Conservation (phyloP, 2,329 filamentous ascomycete genomes). For the Xylaria sp. region DNA sequence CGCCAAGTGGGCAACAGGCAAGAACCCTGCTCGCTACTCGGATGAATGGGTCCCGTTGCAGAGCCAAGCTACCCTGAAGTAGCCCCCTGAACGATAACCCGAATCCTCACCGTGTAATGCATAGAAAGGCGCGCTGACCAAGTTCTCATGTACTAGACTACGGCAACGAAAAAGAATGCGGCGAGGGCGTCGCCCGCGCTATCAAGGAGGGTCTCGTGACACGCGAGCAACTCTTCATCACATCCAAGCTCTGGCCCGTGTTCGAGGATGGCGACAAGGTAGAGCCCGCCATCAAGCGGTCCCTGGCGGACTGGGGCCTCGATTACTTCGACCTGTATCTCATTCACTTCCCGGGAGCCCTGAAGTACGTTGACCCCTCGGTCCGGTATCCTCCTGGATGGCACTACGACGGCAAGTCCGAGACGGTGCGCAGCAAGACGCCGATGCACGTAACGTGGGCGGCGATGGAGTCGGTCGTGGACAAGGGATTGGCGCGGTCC, state of each 20-base stretch:
- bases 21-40: conserved; percentile 33
- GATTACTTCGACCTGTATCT: conserved; percentile 93
- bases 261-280: conserved; percentile 86
- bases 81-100: not conserved
- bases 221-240: conserved; percentile 89
- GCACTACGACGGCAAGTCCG: conserved; percentile 70
- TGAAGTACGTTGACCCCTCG: conserved; percentile 84
- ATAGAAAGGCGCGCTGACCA: conserved; percentile 20
- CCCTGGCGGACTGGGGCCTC: conserved; percentile 83
- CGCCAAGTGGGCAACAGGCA: conserved; percentile 23
- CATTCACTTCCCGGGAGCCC: conserved; percentile 87
- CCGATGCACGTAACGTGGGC: conserved; percentile 84
- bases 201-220: conserved; percentile 84
- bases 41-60: conserved; percentile 24
- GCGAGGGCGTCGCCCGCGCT: conserved; percentile 79
- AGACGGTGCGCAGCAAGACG: conserved; percentile 72
- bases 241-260: conserved; percentile 92
- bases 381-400: conserved; percentile 84
- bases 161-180: conserved; percentile 82
- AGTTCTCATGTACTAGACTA: conserved; percentile 67
- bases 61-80: conserved; percentile 23
- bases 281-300: conserved; percentile 77
- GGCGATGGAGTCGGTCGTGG: conserved; percentile 80
- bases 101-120: not conserved
- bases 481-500: conserved; percentile 72